phyloP scores from a whole-genome alignment of 2,329 filamentous ascomycete genomes.

The Magnaporthiopsis incrustans region DNA sequence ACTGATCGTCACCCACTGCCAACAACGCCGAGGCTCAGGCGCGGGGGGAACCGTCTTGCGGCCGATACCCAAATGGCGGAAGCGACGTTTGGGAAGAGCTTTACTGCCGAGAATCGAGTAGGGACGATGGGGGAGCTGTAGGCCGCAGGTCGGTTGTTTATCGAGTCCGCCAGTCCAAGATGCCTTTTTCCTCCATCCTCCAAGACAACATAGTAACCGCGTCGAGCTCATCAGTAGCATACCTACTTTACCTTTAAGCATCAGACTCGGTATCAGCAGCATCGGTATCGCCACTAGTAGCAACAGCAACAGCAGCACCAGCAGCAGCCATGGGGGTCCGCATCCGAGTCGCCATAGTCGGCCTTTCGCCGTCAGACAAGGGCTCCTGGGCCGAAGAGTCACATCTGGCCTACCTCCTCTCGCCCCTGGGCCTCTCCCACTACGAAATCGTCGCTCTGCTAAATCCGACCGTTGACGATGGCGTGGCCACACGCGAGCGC shows the following conservation, averaged over 20 bases:
- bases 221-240: not conserved
- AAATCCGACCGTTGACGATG: conserved; percentile 40
- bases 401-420: conserved; percentile 52
- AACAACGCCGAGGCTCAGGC: not conserved
- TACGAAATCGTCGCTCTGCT: conserved; percentile 44
- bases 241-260: too few relatives aligned
- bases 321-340: conserved; percentile 3
- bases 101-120: not conserved
- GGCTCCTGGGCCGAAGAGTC: conserved; percentile 22
- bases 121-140: not conserved
- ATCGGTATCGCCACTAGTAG: too few relatives aligned
- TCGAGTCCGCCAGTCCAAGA: too few relatives aligned
- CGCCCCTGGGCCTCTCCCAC: conserved; percentile 30
- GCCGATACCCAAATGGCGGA: not conserved
- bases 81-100: not conserved
- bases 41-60: not conserved
- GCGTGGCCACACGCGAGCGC: conserved; percentile 33
- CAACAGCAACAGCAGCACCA: not conserved
- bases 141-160: not conserved
- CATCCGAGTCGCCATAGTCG: conserved; percentile 9
- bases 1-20: not conserved
- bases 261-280: too few relatives aligned
- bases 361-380: conserved; percentile 10
- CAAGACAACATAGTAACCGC: not conserved
- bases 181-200: too few relatives aligned